Evolutionary conservation across 495 filamentous ascomycete species (phyloP), one percentile per base, ranked within the genome.

Genomic region (Oleoguttula mirabilis): DNA sequence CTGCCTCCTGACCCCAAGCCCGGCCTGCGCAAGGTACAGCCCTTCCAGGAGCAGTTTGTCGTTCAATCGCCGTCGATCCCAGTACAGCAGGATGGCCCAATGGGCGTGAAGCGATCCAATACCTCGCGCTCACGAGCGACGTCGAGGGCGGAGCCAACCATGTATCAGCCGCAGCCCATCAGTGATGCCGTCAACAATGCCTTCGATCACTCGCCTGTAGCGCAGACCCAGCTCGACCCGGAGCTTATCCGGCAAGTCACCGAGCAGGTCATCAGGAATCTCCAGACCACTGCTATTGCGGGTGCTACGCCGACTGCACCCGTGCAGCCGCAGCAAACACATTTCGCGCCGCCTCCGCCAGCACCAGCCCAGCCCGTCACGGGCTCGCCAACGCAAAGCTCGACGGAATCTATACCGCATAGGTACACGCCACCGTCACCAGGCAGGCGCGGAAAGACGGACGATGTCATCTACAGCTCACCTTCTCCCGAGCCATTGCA

Each of bases 381-480:
- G 25, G 4, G 20, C n/a, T 47, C 47, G 10, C 49, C 47, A 17
- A 50, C 50, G 11, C 43, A 36, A 25, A 43, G 40, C 25, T 54
- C 52, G 34, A 57, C 54, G 23, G 49, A 55, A 19, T 56, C 54
- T 21, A 33, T 54, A 15, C 52, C 50, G 14, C 34, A 45, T 7
- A 55, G 58, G 19, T 68, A 64, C 27, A 67, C 63, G 14, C 64
- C 66, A 23, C 67, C 69, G 15, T 58, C 67, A 7, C 59, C 61
- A 7, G 51, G 62, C 2, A 50, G 48, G 15, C 17, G 33, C 40
- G 43, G 62, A 51, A 41, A 50, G 53, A 58, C 24, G 57, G 56
- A 38, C 66, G 27, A 45, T 33, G 37, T 10, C 5, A 17, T 3
- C 6, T 34, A 37, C 15, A 16, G 10, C 10, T 47, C 47, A 5